Base-by-base conservation (phyloP, 768 basidiomycete species). In the Tricholoma furcatifolium region DNA sequence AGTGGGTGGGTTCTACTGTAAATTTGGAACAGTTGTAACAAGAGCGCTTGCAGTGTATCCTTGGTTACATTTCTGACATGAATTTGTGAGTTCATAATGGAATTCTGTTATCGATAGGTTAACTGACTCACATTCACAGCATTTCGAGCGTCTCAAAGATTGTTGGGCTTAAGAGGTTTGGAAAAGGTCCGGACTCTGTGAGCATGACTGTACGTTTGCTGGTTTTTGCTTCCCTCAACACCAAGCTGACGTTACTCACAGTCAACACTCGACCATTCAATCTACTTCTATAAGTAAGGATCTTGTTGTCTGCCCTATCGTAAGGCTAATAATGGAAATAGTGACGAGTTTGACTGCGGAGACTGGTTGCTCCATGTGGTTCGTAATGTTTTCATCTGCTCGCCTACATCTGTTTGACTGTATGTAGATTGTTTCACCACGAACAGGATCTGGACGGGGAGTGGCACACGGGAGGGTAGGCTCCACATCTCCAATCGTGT, bases 331-430 rank as follows among this genome's bases (percentile, higher is more conserved):
- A 39, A 15, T 24, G 64, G 41, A 48, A 55, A 30, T 58, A 91
- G 89, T 58, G 77, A 92, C 60, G 68, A 78, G 43, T 89, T 93
- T 60, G 76, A 89, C 62, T 89, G 87, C 61, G 85, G 84, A 23
- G 86, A 92, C 53, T 93, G 91, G 82, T 58, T 93, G 30, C 77
- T 93, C 49, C 88, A 91, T 60, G 84, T 85, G 47, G 90, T 89
- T 59, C 54, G 84, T 68, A 21, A 17, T 30, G 31, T 36, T 31
- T 11, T 24, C 32, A n/a, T 39, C n/a, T 4, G 11, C 6, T 36
- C 27, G 7, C 27, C 27, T 12, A 34, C 24, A 38, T 50, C 3
- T 43, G 21, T 47, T 36, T 11, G 31, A n/a, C 30, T 31, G 9
- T 24, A 4, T 12, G 10, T 44, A 88, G 87, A 81, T 91, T 62